Percentiles rank a stretch among this genome's conserved stretches.
phyloP scores from a whole-genome alignment of 257 asterid genomes.

The Fraxinus cuspidata region DNA sequence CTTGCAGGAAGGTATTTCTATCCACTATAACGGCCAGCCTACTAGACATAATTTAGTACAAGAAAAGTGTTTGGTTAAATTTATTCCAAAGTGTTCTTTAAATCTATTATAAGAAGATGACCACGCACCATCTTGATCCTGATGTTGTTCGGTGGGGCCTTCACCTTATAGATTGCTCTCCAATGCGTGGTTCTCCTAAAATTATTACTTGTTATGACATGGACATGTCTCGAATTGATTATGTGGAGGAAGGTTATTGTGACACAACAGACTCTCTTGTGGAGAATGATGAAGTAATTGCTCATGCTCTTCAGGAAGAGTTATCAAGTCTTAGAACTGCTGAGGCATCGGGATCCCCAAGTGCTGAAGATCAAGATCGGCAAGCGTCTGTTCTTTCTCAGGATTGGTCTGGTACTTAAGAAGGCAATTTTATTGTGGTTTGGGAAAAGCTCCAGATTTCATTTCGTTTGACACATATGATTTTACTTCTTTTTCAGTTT shows the following conservation, averaged over 20 bases:
- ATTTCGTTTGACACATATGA: not conserved
- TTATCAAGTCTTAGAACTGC: conserved; percentile 48
- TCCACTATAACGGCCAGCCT: not conserved
- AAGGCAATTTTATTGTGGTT: conserved; percentile 45
- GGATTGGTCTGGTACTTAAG: conserved; percentile 62
- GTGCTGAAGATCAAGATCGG: conserved; percentile 42
- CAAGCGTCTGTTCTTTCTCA: conserved; percentile 64
- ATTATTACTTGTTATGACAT: conserved; percentile 56
- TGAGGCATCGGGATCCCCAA: conserved; percentile 43
- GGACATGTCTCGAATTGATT: conserved; percentile 48
- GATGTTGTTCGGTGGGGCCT: conserved; percentile 88
- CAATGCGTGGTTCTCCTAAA: conserved; percentile 50
- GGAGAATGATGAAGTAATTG: conserved; percentile 74
- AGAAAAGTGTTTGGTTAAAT: conserved; percentile 14
- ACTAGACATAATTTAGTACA: not conserved
- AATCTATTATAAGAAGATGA: conserved; percentile 34
- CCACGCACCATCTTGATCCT: conserved; percentile 62
- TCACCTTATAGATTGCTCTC: conserved; percentile 67
- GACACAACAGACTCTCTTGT: conserved; percentile 37
- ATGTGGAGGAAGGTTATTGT: conserved; percentile 56
- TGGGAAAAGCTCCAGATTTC: not conserved
- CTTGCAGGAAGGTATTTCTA: not conserved
- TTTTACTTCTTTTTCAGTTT: not conserved
- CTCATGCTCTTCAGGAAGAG: conserved; percentile 83
- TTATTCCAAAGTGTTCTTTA: conserved; percentile 11